Evolutionary conservation across 805 yeast species (phyloP), one percentile per base, ranked within the genome.

Genomic region (Schwanniomyces yamadae): DNA sequence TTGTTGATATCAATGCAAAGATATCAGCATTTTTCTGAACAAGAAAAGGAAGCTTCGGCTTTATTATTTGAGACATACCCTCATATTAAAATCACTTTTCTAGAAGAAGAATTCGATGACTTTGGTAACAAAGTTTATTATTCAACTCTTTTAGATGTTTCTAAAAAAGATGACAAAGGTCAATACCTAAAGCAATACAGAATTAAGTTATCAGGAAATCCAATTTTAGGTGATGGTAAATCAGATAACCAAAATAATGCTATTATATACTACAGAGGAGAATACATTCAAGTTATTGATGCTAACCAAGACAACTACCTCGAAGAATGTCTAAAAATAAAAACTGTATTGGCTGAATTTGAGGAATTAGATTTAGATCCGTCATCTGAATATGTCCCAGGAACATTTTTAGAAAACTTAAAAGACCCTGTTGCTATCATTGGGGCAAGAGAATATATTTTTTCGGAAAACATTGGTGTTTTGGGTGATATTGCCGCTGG

Each of bases 401-500:
- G 83, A 1, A 28, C 38, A 12, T 30, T 36, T 6, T 23, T 15
- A 15, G 34, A 35, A 8, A 42, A 34, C 13, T 10, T 12, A 3
- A 28, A 34, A 9, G 33, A 28, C n/a, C 68, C 71, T 18, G 95
- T 91, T 12, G 98, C 97, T 1, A 89, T 91, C 50, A 74, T 91
- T 28, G 97, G 98, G 28, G 96, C 97, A 1, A 77, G 98, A 50
- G 98, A 91, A 56, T 89, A 88, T 56, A 89, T 91, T 20, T 91
- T 91, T 64, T 84, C 95, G 2, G 97, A 90, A 61, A 85, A 85
- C 54, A 80, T 87, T 41, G 98, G 98, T 40, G 83, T 90, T 9
- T 68, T 90, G 27, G 98, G 97, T 31, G 97, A 90, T 62, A 86
- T 90, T 48, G 97, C 97, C 15, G 98, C 98, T 14, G 96, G 96